Base-by-base conservation (phyloP, 1,284 basidiomycete genomes). In the Ganoderma lucidum region DNA sequence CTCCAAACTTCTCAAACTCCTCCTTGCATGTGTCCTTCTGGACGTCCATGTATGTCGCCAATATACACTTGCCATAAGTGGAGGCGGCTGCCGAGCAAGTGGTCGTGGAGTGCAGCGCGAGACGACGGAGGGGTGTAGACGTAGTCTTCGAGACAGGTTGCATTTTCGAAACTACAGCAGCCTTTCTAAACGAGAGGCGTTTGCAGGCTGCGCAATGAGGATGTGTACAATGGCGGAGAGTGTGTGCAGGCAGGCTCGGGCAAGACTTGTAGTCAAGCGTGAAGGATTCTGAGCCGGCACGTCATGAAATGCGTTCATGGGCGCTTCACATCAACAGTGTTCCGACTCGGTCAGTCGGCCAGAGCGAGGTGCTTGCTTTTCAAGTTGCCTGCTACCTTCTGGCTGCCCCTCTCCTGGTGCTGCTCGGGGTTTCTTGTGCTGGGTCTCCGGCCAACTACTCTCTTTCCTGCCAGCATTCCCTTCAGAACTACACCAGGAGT, bases 11-110 rank as follows among this genome's bases (percentile, higher is more conserved):
- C 6, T 84, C 84, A 72, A 96, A 96, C 79, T 96, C 93, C 15
- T 87, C 86, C 68, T 89, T 88, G 81, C 95, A 96, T 67, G 87
- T 86, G 75, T 94, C 92, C 79, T 91, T 91, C 71, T 83, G 87
- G 15, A 94, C 88, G 75, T 96, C 94, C 28, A 88, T 90, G 80
- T 95, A 95, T 3, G 87, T 88, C 3, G 87, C 86, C 23, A 91
- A 80, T 35, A 96, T 89, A 77, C 95, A 96, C 78, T 90, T 90
- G 32, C 94, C 95, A 76, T 96, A 96, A 14, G 79, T 82, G 10
- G 87, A 83, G 39, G 94, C 94, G 74, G 94, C 86, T 3, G 82
- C 74, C 10, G 90, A 83, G 76, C 93, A 94, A 12, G 91, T 93
- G 10, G 86, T 85, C 1, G 92, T 93, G 5, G 92, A 86, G 74